These are phyloP conservation scores for Fusarium longipes DNA, from an alignment of 2,329 filamentous ascomycete species.

Conservation along the genomic window DNA sequence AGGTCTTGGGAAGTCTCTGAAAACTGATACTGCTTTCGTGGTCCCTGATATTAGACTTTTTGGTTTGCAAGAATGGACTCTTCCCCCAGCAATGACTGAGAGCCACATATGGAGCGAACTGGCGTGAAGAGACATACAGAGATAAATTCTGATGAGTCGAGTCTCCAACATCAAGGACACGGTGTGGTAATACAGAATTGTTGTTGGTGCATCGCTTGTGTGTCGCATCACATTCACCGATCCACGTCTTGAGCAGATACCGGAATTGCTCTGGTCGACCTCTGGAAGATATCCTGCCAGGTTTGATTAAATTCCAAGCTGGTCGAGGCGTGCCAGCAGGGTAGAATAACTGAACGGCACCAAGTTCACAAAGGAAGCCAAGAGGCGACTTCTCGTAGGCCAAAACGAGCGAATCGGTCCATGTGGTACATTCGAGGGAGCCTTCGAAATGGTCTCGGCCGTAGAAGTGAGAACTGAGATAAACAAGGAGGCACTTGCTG, in stretches of 20 bases:
- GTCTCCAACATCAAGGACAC: neutral
- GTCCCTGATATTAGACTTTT: neutral
- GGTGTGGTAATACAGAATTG: neutral
- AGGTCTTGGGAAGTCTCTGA: neutral
- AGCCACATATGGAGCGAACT: neutral
- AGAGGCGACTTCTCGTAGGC: neutral
- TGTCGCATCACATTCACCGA: neutral
- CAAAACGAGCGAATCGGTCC: neutral
- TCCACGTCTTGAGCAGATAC: neutral
- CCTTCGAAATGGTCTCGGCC: neutral
- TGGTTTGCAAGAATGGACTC: neutral
- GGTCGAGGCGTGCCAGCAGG: neutral
- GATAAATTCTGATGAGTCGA: rapidly evolving
- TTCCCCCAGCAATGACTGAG: neutral
- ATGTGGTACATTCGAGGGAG: rapidly evolving
- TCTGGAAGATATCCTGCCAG: neutral
- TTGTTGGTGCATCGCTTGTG: neutral
- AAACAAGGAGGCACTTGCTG: neutral
- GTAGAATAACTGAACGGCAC: neutral
- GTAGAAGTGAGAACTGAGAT: neutral
- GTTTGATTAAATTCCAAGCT: neutral
- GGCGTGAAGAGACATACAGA: neutral
- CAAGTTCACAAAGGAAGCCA: neutral
- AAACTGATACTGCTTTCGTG: neutral
- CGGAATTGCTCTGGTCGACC: neutral